phyloP scores from a whole-genome alignment of 345 rosid genomes.

The Camelina sativa region DNA sequence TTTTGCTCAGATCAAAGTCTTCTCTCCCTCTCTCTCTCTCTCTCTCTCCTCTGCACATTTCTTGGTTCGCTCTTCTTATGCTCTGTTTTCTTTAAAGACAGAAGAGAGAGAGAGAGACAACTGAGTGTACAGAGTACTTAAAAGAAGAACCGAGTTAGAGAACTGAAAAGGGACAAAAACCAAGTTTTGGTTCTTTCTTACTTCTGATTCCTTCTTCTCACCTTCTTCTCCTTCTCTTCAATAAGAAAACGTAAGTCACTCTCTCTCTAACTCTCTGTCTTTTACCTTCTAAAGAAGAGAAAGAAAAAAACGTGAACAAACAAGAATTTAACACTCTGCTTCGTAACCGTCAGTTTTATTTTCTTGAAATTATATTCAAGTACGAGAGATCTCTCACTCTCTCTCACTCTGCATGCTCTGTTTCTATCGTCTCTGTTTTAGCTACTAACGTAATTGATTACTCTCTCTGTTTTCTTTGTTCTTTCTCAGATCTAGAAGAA shows the following conservation, averaged over 20 bases:
- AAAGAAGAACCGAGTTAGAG: slow-evolving; percentile 22
- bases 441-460: background rate
- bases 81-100: slow-evolving; percentile 35
- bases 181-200: slow-evolving; percentile 32
- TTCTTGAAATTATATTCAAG: slow-evolving; percentile 13
- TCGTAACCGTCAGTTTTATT: background rate
- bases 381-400: background rate
- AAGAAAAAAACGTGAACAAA: slow-evolving; percentile 33
- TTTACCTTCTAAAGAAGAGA: background rate
- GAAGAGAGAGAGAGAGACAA: slow-evolving; percentile 10
- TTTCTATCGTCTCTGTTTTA: background rate
- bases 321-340: slow-evolving; percentile 14
- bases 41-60: slow-evolving; percentile 36
- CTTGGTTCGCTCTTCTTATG: slow-evolving; percentile 7
- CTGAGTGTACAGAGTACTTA: background rate
- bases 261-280: background rate
- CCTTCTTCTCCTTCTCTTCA: slow-evolving; percentile 23
- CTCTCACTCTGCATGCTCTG: background rate
- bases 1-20: slow-evolving; percentile 42
- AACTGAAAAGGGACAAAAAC: background rate
- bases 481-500: slow-evolving; percentile 48
- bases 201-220: slow-evolving; percentile 36
- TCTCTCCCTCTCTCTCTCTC: slow-evolving; percentile 3
- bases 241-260: slow-evolving; percentile 33
- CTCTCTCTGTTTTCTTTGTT: slow-evolving; percentile 29